phyloP scores from a whole-genome alignment of 1,284 basidiomycete species.

The Pseudozyma flocculosa region DNA sequence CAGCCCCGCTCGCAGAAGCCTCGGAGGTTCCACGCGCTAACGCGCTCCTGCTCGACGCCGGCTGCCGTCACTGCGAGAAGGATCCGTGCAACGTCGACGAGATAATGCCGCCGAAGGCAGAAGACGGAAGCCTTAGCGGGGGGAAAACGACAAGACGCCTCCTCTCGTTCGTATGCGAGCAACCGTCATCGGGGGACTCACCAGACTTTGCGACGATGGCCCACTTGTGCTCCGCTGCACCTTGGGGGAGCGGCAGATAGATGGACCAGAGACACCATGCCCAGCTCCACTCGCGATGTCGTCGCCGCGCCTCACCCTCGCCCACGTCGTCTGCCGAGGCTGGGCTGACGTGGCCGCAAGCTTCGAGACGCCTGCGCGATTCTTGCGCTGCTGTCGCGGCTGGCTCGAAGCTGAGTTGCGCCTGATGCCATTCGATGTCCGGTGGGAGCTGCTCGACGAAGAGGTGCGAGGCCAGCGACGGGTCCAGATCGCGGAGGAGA shows the following conservation, averaged over 20 bases:
- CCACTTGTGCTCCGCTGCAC: background rate
- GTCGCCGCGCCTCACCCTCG: no score
- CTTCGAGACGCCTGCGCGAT: background rate
- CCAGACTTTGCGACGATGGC: slow-evolving; percentile 24
- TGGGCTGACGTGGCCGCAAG: background rate
- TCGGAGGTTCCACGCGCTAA: slow-evolving; percentile 35
- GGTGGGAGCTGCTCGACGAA: slow-evolving; percentile 11
- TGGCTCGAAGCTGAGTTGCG: slow-evolving; percentile 2
- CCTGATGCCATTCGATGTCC: slow-evolving; percentile 16
- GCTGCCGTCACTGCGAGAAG: slow-evolving; percentile 18
- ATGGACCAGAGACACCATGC: slow-evolving; percentile 36
- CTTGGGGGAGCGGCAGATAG: slow-evolving; percentile 4
- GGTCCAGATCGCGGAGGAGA: slow-evolving; percentile 4
- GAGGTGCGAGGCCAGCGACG: slow-evolving; percentile 3
- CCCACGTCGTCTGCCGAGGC: background rate
- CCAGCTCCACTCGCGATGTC: slow-evolving; percentile 19
- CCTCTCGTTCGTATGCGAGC: no score
- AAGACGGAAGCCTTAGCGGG: no score
- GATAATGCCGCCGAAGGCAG: slow-evolving; percentile 2
- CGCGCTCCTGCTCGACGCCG: slow-evolving; percentile 28
- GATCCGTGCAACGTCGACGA: background rate
- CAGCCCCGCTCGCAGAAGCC: slow-evolving; percentile 39
- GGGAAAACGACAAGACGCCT: no score
- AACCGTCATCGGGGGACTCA: slow-evolving; percentile 13
- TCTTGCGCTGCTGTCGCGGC: background rate